A percentile compares a stretch with the other conserved stretches of the same genome.
Conservation (phyloP, 2,329 filamentous ascomycete genomes). For the Cercospora sp. region DNA sequence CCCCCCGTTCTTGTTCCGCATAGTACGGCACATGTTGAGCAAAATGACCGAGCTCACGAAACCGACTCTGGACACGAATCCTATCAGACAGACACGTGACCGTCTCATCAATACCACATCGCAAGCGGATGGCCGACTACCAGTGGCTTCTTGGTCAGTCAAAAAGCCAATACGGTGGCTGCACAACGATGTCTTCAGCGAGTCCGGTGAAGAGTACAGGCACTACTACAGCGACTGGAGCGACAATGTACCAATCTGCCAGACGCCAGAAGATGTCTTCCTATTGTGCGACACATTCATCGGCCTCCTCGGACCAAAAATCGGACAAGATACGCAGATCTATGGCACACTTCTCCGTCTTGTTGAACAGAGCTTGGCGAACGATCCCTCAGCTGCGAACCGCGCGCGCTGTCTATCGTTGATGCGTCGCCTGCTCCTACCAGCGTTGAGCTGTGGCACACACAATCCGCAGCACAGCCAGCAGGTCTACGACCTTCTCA, state of each 20-base stretch:
- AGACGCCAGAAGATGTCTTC: conserved; percentile 87
- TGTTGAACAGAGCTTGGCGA: conserved; percentile 69
- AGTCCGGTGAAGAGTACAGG: conserved; percentile 71
- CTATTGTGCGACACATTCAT: conserved; percentile 79
- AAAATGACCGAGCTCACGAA: conserved; percentile 64
- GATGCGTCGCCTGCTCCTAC: conserved; percentile 79
- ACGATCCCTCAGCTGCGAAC: conserved; percentile 71
- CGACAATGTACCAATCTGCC: conserved; percentile 89
- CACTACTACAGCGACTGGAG: conserved; percentile 99
- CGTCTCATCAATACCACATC: conserved; percentile 64
- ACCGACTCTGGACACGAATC: conserved; percentile 47
- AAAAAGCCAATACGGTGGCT: conserved; percentile 79
- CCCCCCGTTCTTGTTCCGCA: conserved; percentile 76
- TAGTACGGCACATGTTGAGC: conserved; percentile 77
- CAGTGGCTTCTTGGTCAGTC: conserved; percentile 53
- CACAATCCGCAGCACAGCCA: conserved; percentile 81
- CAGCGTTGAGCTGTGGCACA: conserved; percentile 81
- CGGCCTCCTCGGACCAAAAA: conserved; percentile 82
- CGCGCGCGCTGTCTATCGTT: conserved; percentile 78
- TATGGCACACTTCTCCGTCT: conserved; percentile 83
- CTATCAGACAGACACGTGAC: conserved; percentile 50
- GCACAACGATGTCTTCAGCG: conserved; percentile 73
- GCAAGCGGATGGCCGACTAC: conserved; percentile 66
- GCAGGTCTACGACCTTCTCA: conserved; percentile 81
- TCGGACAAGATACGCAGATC: conserved; percentile 78